Conservation (phyloP, 768 basidiomycete genomes). For the Hysterangium stoloniferum region DNA sequence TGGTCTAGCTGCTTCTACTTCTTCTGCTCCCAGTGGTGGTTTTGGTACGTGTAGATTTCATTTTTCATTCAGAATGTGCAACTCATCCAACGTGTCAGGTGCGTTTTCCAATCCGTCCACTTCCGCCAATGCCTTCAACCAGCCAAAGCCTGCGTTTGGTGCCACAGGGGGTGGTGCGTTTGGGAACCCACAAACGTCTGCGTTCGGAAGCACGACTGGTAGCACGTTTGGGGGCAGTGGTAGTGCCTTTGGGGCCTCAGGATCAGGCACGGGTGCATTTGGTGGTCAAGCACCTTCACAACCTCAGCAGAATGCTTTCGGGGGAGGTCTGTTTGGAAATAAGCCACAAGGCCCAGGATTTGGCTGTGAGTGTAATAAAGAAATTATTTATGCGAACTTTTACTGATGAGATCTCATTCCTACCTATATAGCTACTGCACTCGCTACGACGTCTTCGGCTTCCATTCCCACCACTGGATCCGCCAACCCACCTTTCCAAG, state of each 20-base stretch:
- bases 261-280: constrained; percentile 23
- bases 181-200: constrained; percentile 23
- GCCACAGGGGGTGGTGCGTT: constrained; percentile 58
- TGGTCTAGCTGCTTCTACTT: constrained; percentile 1
- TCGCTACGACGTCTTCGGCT: constrained; percentile 32
- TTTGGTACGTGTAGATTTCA: constrained; percentile 35
- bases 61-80: constrained; percentile 7
- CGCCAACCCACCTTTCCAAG: constrained; percentile 52
- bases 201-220: constrained; percentile 18
- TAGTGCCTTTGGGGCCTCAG: constrained; percentile 19
- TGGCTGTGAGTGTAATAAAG: constrained; percentile 20
- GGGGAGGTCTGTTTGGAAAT: constrained; percentile 53
- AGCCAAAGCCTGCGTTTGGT: constrained; percentile 68
- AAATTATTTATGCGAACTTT: constrained; percentile 6
- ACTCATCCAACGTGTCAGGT: constrained; percentile 26
- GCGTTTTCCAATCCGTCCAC: constrained; percentile 32
- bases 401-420: constrained; percentile 5
- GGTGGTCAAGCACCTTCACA: constrained; percentile 19
- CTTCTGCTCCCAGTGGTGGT: constrained; percentile 19
- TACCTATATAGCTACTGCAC: constrained; percentile 22
- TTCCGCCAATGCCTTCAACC: constrained; percentile 46
- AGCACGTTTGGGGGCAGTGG: constrained; percentile 15
- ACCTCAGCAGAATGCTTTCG: constrained; percentile 31
- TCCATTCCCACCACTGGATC: constrained; percentile 60
- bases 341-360: constrained; percentile 28